Base-by-base conservation (phyloP, 1,284 basidiomycete genomes). In the Irpex lacteus region DNA sequence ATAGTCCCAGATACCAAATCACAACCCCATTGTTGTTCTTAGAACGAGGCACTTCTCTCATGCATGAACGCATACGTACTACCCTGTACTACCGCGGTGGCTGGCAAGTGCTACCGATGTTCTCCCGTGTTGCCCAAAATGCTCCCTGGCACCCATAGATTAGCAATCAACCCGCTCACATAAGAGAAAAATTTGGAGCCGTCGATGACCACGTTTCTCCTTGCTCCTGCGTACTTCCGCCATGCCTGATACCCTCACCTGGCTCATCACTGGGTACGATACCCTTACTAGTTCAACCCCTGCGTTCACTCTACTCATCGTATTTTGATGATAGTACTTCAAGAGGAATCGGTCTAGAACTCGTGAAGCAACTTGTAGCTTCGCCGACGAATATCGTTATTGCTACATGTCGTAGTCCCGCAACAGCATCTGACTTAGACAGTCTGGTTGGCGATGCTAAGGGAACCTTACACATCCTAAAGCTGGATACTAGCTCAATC, bases 261-360 rank as follows among this genome's bases (percentile, higher is more conserved):
- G 50, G 50, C 18, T 52, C 50, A 21, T 52, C 50, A 52, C 50
- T 8, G 50, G 50, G 50, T 52, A 52, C 50, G 18, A 18, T 52
- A 8, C 13, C 11, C 19, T 52, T 3, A n/a, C n/a, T n/a, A 26
- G 26, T 52, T 21, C 15, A 8, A 26, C 26, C 26, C 50, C 18
- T 21, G 26, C 26, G 7, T n/a, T 18, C 18, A 52, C 18, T 52
- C 11, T 52, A 21, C 19, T 18, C 7, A 52, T 8, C 13, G 13
- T 52, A 18, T n/a, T 21, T 52, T n/a, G 8, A 52, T 18, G 19
- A 18, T n/a, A 79, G 79, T n/a, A 67, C 75, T n/a, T 78, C 75
- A 19, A 74, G 78, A 19, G 80, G 79, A 4, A 78, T 81, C 53
- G 79, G 78, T 4, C 70, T 81, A 13, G 79, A 80, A 67, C 68